These are phyloP conservation scores for Leucaena leucocephala DNA, from an alignment of 306 rosid species.

Conservation along the genomic window DNA sequence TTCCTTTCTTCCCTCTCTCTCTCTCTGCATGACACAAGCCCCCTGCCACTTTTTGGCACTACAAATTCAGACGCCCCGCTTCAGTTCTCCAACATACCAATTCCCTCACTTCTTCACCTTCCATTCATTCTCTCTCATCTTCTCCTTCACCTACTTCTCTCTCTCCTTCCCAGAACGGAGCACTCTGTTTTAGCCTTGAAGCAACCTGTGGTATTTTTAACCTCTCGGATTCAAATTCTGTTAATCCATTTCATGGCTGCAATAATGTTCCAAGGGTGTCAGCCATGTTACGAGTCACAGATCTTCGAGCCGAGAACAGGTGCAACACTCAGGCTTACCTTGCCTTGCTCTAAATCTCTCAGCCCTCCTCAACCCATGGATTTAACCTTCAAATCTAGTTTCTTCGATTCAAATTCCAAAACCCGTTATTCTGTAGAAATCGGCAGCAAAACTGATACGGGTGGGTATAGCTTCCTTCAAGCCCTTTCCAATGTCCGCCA, in stretches of 20 bases:
- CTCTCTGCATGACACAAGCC: background rate
- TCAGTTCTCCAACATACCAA: constrained; percentile 54
- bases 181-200: constrained; percentile 1
- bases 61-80: constrained; percentile 61
- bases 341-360: constrained; percentile 49
- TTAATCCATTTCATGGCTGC: constrained; percentile 62
- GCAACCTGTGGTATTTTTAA: background rate
- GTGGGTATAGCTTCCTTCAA: constrained; percentile 69
- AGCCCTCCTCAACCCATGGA: constrained; percentile 48
- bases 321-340: constrained; percentile 55
- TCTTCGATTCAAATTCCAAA: constrained; percentile 42
- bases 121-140: background rate
- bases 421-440: constrained; percentile 28
- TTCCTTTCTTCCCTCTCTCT: constrained; percentile 19
- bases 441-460: constrained; percentile 25
- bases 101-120: background rate
- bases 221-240: background rate
- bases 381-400: constrained; percentile 46
- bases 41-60: constrained; percentile 61
- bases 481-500: constrained; percentile 43
- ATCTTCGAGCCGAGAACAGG: constrained; percentile 62
- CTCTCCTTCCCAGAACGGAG: background rate
- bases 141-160: background rate
- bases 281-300: constrained; percentile 64
- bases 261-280: constrained; percentile 61